A percentile compares a stretch with the other conserved stretches of the same genome.
phyloP scores from a whole-genome alignment of 1,139 yeast genomes.

The Geotrichum histeridarum region DNA sequence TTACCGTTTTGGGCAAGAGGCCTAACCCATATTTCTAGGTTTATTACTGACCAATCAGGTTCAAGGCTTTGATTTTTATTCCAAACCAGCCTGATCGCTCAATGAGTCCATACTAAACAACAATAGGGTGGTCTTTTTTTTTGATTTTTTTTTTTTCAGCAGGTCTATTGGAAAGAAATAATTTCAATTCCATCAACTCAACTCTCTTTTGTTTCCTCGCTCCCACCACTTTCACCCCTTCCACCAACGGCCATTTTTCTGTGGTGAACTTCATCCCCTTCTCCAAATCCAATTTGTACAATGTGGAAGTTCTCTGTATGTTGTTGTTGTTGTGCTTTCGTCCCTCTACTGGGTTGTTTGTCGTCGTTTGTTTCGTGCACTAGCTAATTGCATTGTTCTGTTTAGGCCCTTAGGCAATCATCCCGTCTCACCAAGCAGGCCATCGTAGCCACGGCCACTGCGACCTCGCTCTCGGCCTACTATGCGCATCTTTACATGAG shows the following conservation, averaged over 20 bases:
- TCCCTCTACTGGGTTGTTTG: neutral
- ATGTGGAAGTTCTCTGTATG: constrained; percentile 20
- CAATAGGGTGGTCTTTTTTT: neutral
- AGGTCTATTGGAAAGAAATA: no score
- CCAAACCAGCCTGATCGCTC: neutral
- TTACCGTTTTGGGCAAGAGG: neutral
- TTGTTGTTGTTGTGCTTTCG: neutral
- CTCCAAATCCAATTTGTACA: neutral
- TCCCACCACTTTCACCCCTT: neutral
- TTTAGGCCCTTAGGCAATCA: constrained; percentile 28
- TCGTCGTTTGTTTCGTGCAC: neutral
- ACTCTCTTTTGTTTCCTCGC: neutral
- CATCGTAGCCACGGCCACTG: constrained; percentile 31
- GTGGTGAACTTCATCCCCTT: neutral
- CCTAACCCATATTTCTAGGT: neutral
- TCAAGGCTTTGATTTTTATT: constrained; percentile 8
- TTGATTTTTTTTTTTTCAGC: neutral
- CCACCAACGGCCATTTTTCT: neutral
- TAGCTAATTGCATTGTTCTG: constrained; percentile 2
- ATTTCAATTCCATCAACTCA: neutral
- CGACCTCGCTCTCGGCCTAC: constrained; percentile 34
- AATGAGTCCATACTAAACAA: no score
- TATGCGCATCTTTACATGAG: constrained; percentile 32
- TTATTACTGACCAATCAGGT: neutral
- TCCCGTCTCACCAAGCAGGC: constrained; percentile 34